Evolutionary conservation across 495 filamentous ascomycete species (phyloP).

Genomic region (Xylaria cubensis): DNA sequence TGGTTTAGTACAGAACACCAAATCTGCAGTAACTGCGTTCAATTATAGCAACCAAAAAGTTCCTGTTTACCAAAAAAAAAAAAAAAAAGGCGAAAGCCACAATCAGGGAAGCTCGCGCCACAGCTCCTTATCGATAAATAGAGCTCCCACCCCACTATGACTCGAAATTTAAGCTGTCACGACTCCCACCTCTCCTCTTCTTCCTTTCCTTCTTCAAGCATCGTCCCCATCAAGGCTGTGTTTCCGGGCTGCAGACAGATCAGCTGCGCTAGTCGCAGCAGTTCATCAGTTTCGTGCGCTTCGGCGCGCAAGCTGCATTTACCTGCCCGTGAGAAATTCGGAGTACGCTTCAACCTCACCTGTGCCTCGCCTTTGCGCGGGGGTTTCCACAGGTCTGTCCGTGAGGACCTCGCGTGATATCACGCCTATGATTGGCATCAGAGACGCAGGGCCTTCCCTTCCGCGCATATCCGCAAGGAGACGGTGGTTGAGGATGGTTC

Average conservation of each 20-base stretch:
- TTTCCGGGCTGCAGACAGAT: constrained; percentile 99
- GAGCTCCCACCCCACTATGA: constrained; percentile 35
- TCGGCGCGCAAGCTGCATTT: constrained; percentile 41
- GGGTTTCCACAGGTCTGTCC: constrained; percentile 67
- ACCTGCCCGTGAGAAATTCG: constrained; percentile 99
- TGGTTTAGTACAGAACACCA: not conserved
- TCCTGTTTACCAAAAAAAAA: not conserved
- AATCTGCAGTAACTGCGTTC: not conserved
- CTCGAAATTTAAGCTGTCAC: constrained; percentile 34
- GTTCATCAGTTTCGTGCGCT: constrained; percentile 41
- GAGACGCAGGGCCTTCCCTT: constrained; percentile 80
- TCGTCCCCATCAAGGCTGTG: constrained; percentile 97
- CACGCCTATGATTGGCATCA: constrained; percentile 97
- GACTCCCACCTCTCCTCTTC: constrained; percentile 33
- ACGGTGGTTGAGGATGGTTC: constrained; percentile 50
- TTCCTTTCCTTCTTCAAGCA: constrained; percentile 64
- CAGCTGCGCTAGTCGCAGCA: constrained; percentile 46
- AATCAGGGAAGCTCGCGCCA: constrained; percentile 28
- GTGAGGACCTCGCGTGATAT: constrained; percentile 91
- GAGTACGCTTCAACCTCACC: constrained; percentile 88
- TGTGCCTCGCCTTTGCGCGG: constrained; percentile 45
- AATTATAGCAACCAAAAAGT: not conserved
- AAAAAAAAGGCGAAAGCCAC: not conserved
- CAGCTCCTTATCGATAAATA: constrained; percentile 36
- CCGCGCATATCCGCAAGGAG: constrained; percentile 50